Conservation (phyloP, 208 protist genomes). For the Trypanosoma rangeli region DNA sequence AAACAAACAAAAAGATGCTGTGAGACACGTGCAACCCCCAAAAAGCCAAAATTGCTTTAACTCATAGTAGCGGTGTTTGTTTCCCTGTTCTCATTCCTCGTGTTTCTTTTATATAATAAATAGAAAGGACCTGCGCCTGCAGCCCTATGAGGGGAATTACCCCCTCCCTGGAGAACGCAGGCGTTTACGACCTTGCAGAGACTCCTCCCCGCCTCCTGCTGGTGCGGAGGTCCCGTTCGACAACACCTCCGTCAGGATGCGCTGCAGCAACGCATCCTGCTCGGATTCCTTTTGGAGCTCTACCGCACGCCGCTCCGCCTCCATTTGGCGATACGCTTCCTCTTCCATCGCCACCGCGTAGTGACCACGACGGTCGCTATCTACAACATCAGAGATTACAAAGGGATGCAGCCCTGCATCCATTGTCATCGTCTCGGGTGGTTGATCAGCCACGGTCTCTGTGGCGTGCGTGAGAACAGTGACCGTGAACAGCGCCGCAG, state of each 20-base stretch:
- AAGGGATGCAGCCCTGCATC: conserved; percentile 28
- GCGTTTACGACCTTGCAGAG: conserved; percentile 7
- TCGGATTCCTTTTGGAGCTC: conserved; percentile 22
- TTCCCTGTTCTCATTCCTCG: not conserved
- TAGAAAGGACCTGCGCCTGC: not conserved
- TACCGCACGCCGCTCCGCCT: conserved; percentile 27
- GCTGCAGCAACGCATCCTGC: conserved; percentile 37
- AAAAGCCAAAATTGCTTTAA: no score
- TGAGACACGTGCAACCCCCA: no score
- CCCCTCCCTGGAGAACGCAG: not conserved
- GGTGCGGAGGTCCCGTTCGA: conserved; percentile 35
- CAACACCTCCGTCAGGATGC: conserved; percentile 34
- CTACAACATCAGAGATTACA: conserved; percentile 49
- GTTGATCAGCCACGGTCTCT: not conserved
- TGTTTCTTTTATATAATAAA: not conserved
- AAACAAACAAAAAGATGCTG: no score
- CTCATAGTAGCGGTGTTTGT: not conserved
- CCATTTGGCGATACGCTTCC: conserved; percentile 36
- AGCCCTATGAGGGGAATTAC: not conserved
- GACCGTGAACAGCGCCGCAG: conserved; percentile 13
- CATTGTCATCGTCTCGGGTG: conserved; percentile 2
- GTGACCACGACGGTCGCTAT: conserved; percentile 38
- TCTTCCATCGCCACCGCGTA: conserved; percentile 48
- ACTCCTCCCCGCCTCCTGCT: conserved; percentile 21
- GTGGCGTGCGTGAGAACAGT: conserved; percentile 19